phyloP scores from a whole-genome alignment of 2,329 filamentous ascomycete genomes.

The Penicillium janthinellum region DNA sequence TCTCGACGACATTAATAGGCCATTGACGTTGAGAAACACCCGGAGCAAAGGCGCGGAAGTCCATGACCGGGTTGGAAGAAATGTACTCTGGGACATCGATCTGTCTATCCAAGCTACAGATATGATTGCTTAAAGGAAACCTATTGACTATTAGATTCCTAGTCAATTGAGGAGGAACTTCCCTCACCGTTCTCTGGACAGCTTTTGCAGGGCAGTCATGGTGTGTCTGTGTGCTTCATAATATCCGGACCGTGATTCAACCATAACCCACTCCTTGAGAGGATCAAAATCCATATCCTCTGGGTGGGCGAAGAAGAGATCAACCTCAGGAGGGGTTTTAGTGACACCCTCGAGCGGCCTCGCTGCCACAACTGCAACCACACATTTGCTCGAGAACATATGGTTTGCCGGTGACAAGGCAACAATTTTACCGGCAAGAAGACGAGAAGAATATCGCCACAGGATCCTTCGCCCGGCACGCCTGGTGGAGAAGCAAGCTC shows the following conservation, averaged over 20 bases:
- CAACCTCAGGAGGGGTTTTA: conserved; percentile 69
- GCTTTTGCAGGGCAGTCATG: conserved; percentile 70
- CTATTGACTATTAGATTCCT: conserved; percentile 28
- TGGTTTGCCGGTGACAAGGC: conserved; percentile 58
- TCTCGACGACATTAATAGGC: conserved; percentile 55
- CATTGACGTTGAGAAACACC: conserved; percentile 39
- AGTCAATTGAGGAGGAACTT: conserved; percentile 1
- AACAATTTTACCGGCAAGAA: conserved; percentile 58
- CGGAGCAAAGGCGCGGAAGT: conserved; percentile 52
- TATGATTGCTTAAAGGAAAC: conserved; percentile 49
- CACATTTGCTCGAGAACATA: conserved; percentile 65
- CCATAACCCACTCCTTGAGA: conserved; percentile 70
- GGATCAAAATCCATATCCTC: conserved; percentile 70
- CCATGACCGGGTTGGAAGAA: conserved; percentile 48
- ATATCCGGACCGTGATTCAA: conserved; percentile 73
- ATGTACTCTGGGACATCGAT: conserved; percentile 58
- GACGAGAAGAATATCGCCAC: conserved; percentile 65
- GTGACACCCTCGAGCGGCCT: conserved; percentile 65
- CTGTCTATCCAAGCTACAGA: conserved; percentile 41
- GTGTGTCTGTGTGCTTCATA: conserved; percentile 76
- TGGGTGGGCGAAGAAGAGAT: conserved; percentile 68
- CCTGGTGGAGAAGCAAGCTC: conserved; percentile 70
- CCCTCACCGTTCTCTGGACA: conserved; percentile 53
- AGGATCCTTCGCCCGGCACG: conserved; percentile 66
- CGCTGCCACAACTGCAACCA: conserved; percentile 72